phyloP scores from a whole-genome alignment of 2,329 filamentous ascomycete genomes.

The Hymenotorrendiella dingleyae region DNA sequence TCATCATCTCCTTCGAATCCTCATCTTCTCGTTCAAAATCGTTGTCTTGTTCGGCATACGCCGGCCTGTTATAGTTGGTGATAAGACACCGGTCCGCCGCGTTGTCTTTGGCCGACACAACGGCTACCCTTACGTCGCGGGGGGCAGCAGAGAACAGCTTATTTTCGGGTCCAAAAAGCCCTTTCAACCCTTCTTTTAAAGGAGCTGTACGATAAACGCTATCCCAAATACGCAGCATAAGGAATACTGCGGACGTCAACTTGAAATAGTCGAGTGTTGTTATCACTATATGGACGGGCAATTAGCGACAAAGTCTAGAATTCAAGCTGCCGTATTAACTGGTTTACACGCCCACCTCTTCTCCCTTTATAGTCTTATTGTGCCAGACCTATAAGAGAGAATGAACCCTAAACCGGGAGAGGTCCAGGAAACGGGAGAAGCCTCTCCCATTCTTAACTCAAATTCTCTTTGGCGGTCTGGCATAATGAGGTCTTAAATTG shows the following conservation, averaged over 20 bases:
- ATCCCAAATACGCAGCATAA: constrained; percentile 7
- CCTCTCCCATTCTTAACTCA: too few species aligned
- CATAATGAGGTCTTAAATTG: too few species aligned
- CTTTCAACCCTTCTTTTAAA: constrained; percentile 6
- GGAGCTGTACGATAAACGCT: constrained; percentile 5
- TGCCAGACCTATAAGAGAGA: too few species aligned
- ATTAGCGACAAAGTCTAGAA: too few species aligned
- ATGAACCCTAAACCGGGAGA: too few species aligned
- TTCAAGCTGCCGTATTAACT: too few species aligned
- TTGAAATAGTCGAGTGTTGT: constrained; percentile 5
- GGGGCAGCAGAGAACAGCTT: constrained; percentile 6
- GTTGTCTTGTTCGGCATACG: constrained; percentile 2
- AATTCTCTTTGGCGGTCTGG: too few species aligned
- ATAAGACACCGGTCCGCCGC: constrained; percentile 7
- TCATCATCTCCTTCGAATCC: constrained; percentile 14
- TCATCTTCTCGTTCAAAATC: constrained; percentile 16
- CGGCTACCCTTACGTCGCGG: constrained; percentile 6
- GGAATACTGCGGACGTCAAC: constrained; percentile 4
- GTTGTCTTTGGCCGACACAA: constrained; percentile 10
- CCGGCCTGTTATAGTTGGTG: constrained; percentile 9
- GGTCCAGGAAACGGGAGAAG: too few species aligned
- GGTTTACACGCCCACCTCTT: too few species aligned
- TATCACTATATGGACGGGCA: too few species aligned
- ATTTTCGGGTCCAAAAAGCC: constrained; percentile 1
- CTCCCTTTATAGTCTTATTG: too few species aligned